Base-by-base conservation (phyloP, 208 protist genomes). In the Sergeia podlipaevii region DNA sequence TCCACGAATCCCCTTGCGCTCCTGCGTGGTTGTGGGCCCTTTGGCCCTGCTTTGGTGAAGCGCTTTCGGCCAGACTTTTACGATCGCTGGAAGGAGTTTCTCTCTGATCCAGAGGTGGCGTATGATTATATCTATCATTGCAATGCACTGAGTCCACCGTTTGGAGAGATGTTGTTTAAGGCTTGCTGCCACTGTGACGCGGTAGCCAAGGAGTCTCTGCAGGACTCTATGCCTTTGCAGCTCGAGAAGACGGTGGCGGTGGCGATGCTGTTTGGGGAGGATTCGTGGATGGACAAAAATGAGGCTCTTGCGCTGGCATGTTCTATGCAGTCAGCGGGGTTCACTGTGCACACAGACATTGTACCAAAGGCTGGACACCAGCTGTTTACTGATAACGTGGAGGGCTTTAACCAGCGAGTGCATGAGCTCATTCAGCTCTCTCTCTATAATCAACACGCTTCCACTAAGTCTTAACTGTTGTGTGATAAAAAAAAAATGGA, bases 101-200 rank as follows among this genome's bases (percentile, higher is more conserved):
- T 87, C 21, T 54, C 44, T 13, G 58, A 87, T 51, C 59, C 75
- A 0, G 50, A 69, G 33, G 41, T 69, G 8, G 63, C 87, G 48
- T 83, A 82, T 43, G 78, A 91, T 49, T 91, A 91, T 46, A 64
- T 78, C 26, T 91, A 85, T 45, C 76, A 91, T 65, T 83, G 72
- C 69, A 91, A 87, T 42, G 79, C 70, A 39, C 78, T 75, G 41
- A 21, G 56, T 2, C 60, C 65, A 10, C 65, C 69, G 4, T 54
- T 74, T 17, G 79, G 82, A 3, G 77, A 85, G 60, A 53, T 17
- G 30, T 50, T 82, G 23, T 87, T 85, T 55, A 69, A 70, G 32
- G 66, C 59, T 5, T 85, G 81, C 53, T 83, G 71, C 54, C 71
- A 83, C 45, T 47, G 55, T 36, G 68, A 80, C 32, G 66, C 74